These are phyloP conservation scores for Apiospora rasikravindrae DNA, from an alignment of 2,329 filamentous ascomycete species.

Conservation along the genomic window DNA sequence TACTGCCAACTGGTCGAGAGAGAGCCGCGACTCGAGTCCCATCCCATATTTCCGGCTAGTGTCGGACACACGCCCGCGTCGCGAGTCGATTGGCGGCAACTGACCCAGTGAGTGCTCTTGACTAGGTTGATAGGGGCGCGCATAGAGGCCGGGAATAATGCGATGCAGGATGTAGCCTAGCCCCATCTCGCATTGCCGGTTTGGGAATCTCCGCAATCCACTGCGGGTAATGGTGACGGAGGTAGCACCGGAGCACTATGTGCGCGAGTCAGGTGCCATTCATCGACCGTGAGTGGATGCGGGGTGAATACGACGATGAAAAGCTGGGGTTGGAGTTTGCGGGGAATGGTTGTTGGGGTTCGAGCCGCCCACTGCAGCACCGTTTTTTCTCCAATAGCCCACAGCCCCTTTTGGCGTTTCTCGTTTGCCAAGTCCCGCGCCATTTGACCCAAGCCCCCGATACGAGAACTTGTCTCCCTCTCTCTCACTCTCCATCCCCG, in stretches of 20 bases:
- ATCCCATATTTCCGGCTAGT: background rate
- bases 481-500: background rate
- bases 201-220: background rate
- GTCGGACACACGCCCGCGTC: background rate
- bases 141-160: background rate
- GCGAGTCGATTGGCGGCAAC: background rate
- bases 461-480: background rate
- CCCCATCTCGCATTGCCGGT: background rate
- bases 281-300: background rate
- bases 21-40: conserved; percentile 4
- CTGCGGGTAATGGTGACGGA: background rate
- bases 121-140: background rate
- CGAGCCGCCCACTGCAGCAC: background rate
- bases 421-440: background rate
- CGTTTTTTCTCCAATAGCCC: background rate
- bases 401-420: background rate
- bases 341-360: background rate
- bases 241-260: background rate
- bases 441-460: background rate
- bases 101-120: background rate
- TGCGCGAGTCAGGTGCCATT: background rate
- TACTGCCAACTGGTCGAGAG: too few species aligned
- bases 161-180: background rate
- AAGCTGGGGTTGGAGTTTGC: background rate
- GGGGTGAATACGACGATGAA: background rate